Base-by-base conservation (phyloP, 495 filamentous ascomycete genomes). In the Daldinia childiae region DNA sequence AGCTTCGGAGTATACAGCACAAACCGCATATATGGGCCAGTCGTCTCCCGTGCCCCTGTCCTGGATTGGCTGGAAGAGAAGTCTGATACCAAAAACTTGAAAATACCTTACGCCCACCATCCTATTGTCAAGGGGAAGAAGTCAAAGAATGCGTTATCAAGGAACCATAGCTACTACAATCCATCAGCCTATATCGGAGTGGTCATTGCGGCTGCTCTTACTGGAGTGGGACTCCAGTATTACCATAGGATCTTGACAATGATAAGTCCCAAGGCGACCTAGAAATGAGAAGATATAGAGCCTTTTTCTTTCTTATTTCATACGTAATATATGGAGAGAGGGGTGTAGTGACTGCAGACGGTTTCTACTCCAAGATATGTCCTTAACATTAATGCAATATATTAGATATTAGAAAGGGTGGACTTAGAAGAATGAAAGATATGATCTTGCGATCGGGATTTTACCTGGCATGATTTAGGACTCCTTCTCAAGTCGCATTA, bases 31-130 rank as follows among this genome's bases (percentile, higher is more conserved):
- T 61, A 57, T 36, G 72, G 30, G 6, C 72, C 65, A 0, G 26
- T 76, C 62, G 63, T 74, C 21, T 41, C 61, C n/a, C 61, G 68
- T n/a, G 30, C 64, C 8, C 74, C 74, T 0, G 55, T 76, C 19
- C 57, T 76, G 2, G 71, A 76, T 12, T 76, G 74, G 72, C 30
- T 74, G 6, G 59, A 74, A 11, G 74, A 76, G 59, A 72, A 66
- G 8, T 24, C 34, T 0, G 27, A 51, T 17, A 12, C 66, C 1
- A n/a, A 55, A 21, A 54, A 54, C 5, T 0, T 21, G 1, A 5
- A 8, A 11, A 26, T 73, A 30, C 66, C 71, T 19, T 73, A 73
- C 38, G 17, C 50, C 12, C 34, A 73, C 12, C 27, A 66, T 34
- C 61, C 71, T 30, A 3, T 55, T 4, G 15, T 54, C 14, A 36